A percentile compares a stretch with the other conserved stretches of the same genome.
Evolutionary conservation across 2,329 filamentous ascomycete genomes (phyloP).

Genomic region (Botrytis paeoniae): DNA sequence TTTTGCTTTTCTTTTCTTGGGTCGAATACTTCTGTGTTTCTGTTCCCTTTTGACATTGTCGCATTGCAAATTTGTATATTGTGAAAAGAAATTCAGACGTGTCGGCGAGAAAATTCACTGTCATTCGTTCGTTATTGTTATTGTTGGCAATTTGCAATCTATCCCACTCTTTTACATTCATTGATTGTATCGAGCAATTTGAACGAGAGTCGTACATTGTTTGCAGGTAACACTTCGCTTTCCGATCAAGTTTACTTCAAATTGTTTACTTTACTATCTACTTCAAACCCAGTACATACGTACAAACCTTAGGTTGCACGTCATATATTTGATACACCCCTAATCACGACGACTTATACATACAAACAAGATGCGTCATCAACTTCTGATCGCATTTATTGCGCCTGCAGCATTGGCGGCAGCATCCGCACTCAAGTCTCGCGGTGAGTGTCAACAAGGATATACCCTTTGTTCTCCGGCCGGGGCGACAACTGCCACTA

Average conservation of each 20-base stretch:
- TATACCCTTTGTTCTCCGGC: slow-evolving; percentile 38
- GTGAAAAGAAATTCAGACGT: neutral
- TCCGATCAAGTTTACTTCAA: neutral
- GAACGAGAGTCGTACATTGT: neutral
- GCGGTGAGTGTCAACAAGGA: slow-evolving; percentile 27
- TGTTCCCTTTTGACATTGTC: neutral
- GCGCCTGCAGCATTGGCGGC: slow-evolving; percentile 13
- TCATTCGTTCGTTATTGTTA: neutral
- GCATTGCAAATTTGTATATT: neutral
- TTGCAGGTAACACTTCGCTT: neutral
- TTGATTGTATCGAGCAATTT: neutral
- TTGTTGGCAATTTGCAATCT: neutral
- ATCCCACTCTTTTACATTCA: neutral
- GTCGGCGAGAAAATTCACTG: neutral
- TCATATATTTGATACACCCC: slow-evolving; percentile 8
- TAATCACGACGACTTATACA: neutral
- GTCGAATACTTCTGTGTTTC: neutral
- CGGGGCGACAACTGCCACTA: slow-evolving; percentile 31
- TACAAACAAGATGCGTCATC: slow-evolving; percentile 5
- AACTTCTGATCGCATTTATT: slow-evolving; percentile 13
- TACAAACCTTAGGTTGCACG: neutral
- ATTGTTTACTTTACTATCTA: neutral
- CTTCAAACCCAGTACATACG: neutral
- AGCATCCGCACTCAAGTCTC: neutral
- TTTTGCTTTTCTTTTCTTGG: neutral